phyloP scores from a whole-genome alignment of 257 asterid species.

The Catharanthus roseus region DNA sequence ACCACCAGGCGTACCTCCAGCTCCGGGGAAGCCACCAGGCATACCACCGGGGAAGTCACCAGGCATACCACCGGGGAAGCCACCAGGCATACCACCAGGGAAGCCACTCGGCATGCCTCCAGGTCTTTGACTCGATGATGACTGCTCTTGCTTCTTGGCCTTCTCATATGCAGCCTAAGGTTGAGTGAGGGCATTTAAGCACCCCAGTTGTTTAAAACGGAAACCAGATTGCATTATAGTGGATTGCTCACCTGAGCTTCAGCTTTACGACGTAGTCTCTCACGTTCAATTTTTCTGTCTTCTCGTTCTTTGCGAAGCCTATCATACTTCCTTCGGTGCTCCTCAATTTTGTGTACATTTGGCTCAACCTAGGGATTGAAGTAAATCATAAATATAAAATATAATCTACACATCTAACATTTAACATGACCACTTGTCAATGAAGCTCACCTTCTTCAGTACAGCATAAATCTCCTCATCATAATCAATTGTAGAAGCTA shows the following conservation, averaged over 20 bases:
- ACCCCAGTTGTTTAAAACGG: conserved; percentile 5
- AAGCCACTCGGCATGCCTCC: conserved; percentile 63
- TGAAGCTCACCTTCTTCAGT: conserved; percentile 61
- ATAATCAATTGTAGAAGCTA: conserved; percentile 87
- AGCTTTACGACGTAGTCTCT: conserved; percentile 76
- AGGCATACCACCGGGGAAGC: conserved; percentile 50
- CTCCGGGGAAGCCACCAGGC: conserved; percentile 33
- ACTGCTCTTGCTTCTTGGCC: conserved; percentile 82
- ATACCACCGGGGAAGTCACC: conserved; percentile 40
- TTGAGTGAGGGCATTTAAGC: background rate
- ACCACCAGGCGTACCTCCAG: conserved; percentile 27
- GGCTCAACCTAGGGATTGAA: conserved; percentile 68
- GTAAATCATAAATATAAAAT: background rate
- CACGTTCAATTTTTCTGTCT: conserved; percentile 60
- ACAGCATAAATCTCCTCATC: conserved; percentile 90
- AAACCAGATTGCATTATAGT: background rate
- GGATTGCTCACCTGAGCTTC: conserved; percentile 65
- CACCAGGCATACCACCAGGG: conserved; percentile 55
- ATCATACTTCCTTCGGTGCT: conserved; percentile 82
- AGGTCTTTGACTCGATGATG: conserved; percentile 57
- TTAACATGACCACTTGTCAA: too few relatives aligned
- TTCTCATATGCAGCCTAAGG: conserved; percentile 88
- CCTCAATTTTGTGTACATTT: conserved; percentile 87
- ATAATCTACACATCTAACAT: background rate
- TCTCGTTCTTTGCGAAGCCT: conserved; percentile 88